Conservation (phyloP, 129 eudicot species). For the Saussurea involucrata region DNA sequence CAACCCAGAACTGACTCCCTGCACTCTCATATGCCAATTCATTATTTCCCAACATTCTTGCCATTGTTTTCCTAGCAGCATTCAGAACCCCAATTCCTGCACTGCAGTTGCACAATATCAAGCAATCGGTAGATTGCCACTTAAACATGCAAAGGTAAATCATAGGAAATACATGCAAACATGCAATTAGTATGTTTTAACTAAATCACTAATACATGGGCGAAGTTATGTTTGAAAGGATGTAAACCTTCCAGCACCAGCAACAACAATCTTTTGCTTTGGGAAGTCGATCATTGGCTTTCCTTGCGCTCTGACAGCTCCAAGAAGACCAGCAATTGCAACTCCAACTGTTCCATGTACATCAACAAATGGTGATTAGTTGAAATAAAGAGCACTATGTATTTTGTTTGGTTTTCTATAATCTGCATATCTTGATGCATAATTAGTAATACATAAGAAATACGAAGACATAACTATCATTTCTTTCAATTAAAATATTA, state of each 20-base stretch:
- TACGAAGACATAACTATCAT: neutral
- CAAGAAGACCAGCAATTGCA: slow-evolving; percentile 98
- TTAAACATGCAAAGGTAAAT: neutral
- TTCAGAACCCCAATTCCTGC: slow-evolving; percentile 98
- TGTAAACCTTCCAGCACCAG: slow-evolving; percentile 94
- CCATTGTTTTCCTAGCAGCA: slow-evolving; percentile 98
- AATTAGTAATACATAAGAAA: neutral
- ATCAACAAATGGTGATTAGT: neutral
- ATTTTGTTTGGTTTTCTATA: neutral
- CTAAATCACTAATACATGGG: neutral
- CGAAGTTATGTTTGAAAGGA: neutral
- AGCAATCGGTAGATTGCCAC: neutral
- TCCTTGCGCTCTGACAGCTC: slow-evolving; percentile 99
- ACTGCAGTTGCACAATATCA: slow-evolving; percentile 47
- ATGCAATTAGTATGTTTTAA: neutral
- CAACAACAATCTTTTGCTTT: slow-evolving; percentile 91
- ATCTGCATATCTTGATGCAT: neutral
- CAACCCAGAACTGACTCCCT: slow-evolving; percentile 95
- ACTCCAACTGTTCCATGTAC: slow-evolving; percentile 95
- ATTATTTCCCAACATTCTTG: slow-evolving; percentile 91
- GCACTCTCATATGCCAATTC: slow-evolving; percentile 91
- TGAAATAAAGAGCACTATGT: neutral
- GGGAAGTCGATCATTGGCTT: slow-evolving; percentile 93
- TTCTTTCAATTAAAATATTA: neutral
- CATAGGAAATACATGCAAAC: neutral